Evolutionary conservation across 345 rosid species (phyloP).

Genomic region (Murraya koenigii): DNA sequence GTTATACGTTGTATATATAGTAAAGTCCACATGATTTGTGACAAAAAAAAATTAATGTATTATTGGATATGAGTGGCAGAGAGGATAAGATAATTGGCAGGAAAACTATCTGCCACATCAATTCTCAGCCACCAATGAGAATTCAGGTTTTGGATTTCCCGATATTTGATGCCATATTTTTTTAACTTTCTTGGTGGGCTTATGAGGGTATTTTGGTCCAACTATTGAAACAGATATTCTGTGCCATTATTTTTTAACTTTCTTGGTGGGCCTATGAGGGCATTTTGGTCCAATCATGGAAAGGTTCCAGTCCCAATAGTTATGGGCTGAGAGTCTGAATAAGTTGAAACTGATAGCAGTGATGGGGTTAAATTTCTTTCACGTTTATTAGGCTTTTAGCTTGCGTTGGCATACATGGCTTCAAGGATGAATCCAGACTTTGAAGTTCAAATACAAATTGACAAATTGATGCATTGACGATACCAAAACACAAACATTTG

Average conservation of each 20-base stretch:
- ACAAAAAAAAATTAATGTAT: not conserved
- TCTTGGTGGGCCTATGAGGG: constrained; percentile 18
- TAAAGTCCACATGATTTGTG: constrained; percentile 3
- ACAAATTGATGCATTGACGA: not conserved
- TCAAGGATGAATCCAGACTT: not conserved
- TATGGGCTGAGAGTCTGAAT: constrained; percentile 25
- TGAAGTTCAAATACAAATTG: not conserved
- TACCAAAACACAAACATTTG: not conserved
- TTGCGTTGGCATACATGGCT: not conserved
- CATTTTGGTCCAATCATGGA: constrained; percentile 27
- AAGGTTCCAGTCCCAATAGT: constrained; percentile 14
- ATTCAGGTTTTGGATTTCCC: constrained; percentile 52
- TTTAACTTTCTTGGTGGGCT: constrained; percentile 7
- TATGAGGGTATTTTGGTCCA: constrained; percentile 31
- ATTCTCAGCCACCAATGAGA: constrained; percentile 50
- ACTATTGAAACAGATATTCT: constrained; percentile 14
- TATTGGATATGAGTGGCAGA: constrained; percentile 25
- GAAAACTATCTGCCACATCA: constrained; percentile 46
- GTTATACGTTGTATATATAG: constrained; percentile 17
- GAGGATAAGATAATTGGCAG: constrained; percentile 57
- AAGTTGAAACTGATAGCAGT: constrained; percentile 17
- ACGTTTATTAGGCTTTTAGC: not conserved
- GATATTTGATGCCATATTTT: constrained; percentile 13
- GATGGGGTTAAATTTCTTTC: not conserved
- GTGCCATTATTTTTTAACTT: not conserved